phyloP scores from a whole-genome alignment of 768 basidiomycete genomes.

The Tricholomella constricta region DNA sequence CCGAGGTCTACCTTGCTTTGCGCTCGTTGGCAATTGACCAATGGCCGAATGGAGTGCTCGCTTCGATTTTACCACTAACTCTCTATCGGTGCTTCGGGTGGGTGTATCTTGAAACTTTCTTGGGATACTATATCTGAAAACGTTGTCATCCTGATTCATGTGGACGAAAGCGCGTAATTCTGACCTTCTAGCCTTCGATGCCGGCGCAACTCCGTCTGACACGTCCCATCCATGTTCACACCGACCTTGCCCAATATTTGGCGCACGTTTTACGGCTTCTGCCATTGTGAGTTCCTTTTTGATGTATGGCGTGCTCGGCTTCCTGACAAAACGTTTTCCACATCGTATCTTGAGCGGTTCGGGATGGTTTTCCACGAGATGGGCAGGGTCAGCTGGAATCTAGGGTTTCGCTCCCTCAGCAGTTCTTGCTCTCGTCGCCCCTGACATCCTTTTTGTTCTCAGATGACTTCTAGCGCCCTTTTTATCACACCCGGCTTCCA shows the following conservation, averaged over 20 bases:
- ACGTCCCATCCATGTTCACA: not conserved
- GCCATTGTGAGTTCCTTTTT: constrained; percentile 10
- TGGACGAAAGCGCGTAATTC: not conserved
- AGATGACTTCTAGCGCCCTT: not conserved
- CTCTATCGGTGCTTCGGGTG: not conserved
- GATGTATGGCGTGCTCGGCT: constrained; percentile 9
- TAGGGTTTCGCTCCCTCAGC: not conserved
- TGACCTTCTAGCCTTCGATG: not conserved
- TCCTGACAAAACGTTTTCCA: not conserved
- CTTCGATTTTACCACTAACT: too few species aligned
- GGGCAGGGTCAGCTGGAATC: constrained; percentile 8
- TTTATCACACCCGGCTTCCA: constrained; percentile 6
- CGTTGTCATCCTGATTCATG: not conserved
- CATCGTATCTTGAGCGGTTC: not conserved
- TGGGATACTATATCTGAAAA: not conserved
- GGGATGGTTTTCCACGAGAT: not conserved
- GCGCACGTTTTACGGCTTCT: not conserved
- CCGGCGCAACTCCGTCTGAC: not conserved
- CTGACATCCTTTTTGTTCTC: constrained; percentile 12
- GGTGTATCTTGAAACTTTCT: not conserved
- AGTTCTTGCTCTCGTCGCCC: not conserved
- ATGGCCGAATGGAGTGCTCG: too few species aligned
- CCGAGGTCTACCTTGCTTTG: too few species aligned
- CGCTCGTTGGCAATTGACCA: too few species aligned
- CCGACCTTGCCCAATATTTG: not conserved